Percentiles rank a stretch among this genome's conserved stretches.
These are phyloP conservation scores for Pachyrhizus erosus DNA, from an alignment of 306 rosid species.

Conservation along the genomic window DNA sequence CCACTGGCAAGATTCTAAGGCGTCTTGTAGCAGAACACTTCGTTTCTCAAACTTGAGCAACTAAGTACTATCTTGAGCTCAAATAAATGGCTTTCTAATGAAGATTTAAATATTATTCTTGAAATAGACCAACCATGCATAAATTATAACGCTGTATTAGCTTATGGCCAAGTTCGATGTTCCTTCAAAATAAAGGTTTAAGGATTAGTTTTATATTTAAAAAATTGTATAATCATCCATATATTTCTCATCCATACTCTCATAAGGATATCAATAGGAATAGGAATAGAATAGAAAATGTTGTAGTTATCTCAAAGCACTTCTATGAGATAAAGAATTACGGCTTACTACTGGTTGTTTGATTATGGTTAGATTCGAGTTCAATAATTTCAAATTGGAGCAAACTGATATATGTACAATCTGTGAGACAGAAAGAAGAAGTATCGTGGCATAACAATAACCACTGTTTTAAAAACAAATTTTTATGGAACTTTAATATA, in stretches of 20 bases:
- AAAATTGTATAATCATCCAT: neutral
- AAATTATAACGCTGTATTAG: neutral
- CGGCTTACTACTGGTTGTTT: neutral
- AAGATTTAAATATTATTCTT: too few species aligned
- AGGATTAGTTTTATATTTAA: neutral
- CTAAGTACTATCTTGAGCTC: constrained; percentile 40
- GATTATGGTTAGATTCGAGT: neutral
- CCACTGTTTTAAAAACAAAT: too few species aligned
- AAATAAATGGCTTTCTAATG: neutral
- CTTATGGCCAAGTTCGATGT: neutral
- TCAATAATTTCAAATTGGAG: neutral
- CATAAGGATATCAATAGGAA: neutral
- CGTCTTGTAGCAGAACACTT: constrained; percentile 82
- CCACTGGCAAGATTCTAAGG: constrained; percentile 82
- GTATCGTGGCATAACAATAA: too few species aligned
- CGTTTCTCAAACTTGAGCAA: constrained; percentile 54
- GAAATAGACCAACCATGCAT: neutral
- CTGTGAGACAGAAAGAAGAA: too few species aligned
- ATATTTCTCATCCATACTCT: neutral
- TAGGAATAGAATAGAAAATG: neutral
- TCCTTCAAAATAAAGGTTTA: too few species aligned
- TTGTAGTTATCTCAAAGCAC: neutral
- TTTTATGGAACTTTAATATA: too few species aligned
- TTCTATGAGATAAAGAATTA: neutral
- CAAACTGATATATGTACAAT: neutral